Base-by-base conservation (phyloP, 768 basidiomycete genomes). In the Cyclocybe aegerita region DNA sequence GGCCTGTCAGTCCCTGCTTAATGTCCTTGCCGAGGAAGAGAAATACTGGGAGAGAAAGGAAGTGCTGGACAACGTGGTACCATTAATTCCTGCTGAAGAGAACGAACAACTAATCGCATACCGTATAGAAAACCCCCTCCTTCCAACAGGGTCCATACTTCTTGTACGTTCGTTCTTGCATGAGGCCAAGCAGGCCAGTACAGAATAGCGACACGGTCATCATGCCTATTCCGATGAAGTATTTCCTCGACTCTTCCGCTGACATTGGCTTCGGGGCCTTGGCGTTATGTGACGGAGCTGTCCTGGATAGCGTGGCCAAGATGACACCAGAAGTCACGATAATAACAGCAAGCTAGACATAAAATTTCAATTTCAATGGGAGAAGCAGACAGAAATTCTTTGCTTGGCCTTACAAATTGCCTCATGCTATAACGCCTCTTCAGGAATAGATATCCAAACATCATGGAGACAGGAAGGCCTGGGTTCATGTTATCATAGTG, bases 81-180 rank as follows among this genome's bases (percentile, higher is more conserved):
- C 32, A 30, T n/a, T 51, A 12, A 36, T 29, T 17, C 35, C 33
- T 14, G 34, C 32, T 50, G 16, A 41, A 14, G 29, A 9, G 2
- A 32, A 23, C 12, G 23, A 48, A 11, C 29, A 35, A 14, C 14
- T 4, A 9, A 4, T 15, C 7, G 15, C 58, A 50, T 61, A 92
- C 90, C 31, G 85, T 88, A 64, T 93, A 94, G 61, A 94, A 93
- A 2, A 93, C 75, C 3, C 84, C 85, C 66, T 93, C 92, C 58
- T 78, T 81, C 92, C 92, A 94, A 55, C 78, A 82, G 0, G 85
- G 85, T 0, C 90, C 90, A 56, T 90, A 90, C 39, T 68, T 74
- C 47, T 66, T 73, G 64, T 88, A 94, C 7, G 89, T 91, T 47
- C 72, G 73, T 63, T 93, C 90, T 73, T 93, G 90, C 34, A 89